Percentiles rank a stretch among this genome's conserved stretches.
Conservation (phyloP, 2,329 filamentous ascomycete species). For the Fusarium palustre region DNA sequence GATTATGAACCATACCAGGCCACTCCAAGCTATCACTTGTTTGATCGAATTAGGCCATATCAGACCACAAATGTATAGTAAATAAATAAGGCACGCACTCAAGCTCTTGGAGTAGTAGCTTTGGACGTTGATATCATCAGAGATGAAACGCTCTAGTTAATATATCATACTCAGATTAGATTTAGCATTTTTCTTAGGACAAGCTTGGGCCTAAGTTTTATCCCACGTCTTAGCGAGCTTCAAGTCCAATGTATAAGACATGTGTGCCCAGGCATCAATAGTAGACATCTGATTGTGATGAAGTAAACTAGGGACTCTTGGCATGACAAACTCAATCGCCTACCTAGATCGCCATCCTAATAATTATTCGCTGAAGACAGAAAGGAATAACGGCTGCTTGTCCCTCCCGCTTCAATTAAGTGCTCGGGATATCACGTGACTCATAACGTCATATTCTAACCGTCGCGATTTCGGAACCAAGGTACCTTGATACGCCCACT, state of each 20-base stretch:
- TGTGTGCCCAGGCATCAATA: not conserved
- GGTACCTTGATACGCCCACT: conserved; percentile 30
- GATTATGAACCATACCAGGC: not conserved
- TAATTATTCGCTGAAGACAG: not conserved
- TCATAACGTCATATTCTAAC: conserved; percentile 36
- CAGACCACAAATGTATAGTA: not conserved
- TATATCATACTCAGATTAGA: not conserved
- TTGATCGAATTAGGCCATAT: not conserved
- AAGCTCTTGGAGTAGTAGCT: not conserved
- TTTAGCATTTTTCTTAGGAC: not conserved
- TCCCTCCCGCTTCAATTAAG: not conserved
- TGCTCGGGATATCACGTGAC: conserved; percentile 37
- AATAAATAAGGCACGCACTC: not conserved
- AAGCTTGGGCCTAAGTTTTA: not conserved
- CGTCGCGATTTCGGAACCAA: conserved; percentile 26
- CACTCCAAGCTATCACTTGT: not conserved
- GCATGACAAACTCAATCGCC: not conserved
- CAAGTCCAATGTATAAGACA: not conserved
- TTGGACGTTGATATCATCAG: not conserved
- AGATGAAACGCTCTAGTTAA: not conserved
- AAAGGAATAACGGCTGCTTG: not conserved
- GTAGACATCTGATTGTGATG: not conserved
- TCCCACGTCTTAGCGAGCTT: not conserved
- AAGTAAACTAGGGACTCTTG: not conserved
- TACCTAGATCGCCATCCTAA: not conserved